Evolutionary conservation across 495 filamentous ascomycete genomes (phyloP).

Genomic region (Hypoxylon trugodes): DNA sequence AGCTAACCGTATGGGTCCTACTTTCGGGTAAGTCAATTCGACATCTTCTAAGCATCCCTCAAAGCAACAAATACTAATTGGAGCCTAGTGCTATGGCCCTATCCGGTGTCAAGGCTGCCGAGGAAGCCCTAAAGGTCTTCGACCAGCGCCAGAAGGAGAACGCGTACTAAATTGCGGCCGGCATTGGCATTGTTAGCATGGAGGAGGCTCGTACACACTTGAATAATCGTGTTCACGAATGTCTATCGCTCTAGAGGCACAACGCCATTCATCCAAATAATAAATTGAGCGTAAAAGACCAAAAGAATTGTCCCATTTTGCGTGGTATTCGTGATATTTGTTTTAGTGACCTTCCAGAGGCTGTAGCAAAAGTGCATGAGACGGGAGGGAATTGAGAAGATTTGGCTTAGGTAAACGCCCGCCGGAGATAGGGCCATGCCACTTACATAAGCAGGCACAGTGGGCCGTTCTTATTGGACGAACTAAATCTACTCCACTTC

Average conservation of each 20-base stretch:
- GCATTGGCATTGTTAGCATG: background rate
- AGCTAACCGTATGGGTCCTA: conserved; percentile 76
- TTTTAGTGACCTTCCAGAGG: too few relatives aligned
- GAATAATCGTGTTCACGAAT: conserved; percentile 1
- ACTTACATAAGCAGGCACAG: too few relatives aligned
- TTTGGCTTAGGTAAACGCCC: too few relatives aligned
- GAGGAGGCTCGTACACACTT: background rate
- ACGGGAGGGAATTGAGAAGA: too few relatives aligned
- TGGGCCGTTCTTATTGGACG: too few relatives aligned
- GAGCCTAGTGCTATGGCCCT: conserved; percentile 78
- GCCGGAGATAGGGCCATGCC: too few relatives aligned
- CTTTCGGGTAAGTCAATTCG: conserved; percentile 50
- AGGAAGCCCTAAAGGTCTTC: conserved; percentile 80
- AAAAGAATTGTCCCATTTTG: background rate
- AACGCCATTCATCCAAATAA: conserved; percentile 1
- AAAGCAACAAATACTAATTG: background rate
- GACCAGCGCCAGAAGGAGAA: conserved; percentile 70
- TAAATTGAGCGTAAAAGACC: background rate
- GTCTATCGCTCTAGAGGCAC: background rate
- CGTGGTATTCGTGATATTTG: too few relatives aligned
- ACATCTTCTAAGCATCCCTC: conserved; percentile 18
- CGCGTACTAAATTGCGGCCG: conserved; percentile 20
- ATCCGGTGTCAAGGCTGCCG: conserved; percentile 85
- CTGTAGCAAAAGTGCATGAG: too few relatives aligned
- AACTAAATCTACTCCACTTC: too few relatives aligned